A percentile compares a stretch with the other conserved stretches of the same genome.
phyloP scores from a whole-genome alignment of 306 rosid species.

The apple (Malus domestica) region DNA sequence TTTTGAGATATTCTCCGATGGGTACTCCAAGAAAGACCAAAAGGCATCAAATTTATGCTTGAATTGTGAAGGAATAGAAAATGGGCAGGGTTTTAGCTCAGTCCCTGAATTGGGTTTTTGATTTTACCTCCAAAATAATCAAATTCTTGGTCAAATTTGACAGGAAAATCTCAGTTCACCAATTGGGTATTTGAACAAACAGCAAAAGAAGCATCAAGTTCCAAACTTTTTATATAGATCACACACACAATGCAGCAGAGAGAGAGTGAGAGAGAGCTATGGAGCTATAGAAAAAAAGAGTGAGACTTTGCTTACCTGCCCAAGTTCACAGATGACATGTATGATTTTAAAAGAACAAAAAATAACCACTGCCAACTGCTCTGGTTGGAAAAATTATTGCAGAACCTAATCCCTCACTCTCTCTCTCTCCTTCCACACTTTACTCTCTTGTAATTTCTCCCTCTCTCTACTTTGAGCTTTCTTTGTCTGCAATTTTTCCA shows the following conservation, averaged over 20 bases:
- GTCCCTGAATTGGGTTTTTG: slow-evolving; percentile 18
- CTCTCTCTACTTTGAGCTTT: slow-evolving; percentile 3
- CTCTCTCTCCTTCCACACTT: slow-evolving; percentile 21
- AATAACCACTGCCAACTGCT: slow-evolving; percentile 92
- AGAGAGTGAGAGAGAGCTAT: not conserved
- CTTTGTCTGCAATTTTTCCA: not conserved
- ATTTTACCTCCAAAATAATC: slow-evolving; percentile 28
- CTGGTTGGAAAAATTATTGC: slow-evolving; percentile 69
- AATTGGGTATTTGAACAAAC: slow-evolving; percentile 39
- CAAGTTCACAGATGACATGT: slow-evolving; percentile 52
- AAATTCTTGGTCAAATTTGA: slow-evolving; percentile 39
- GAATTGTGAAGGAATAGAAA: slow-evolving; percentile 40
- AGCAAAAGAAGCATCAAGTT: slow-evolving; percentile 50
- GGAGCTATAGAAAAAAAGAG: slow-evolving; percentile 23
- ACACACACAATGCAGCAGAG: slow-evolving; percentile 19
- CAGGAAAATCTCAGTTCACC: slow-evolving; percentile 33
- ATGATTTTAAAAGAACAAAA: slow-evolving; percentile 64
- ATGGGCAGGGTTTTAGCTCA: slow-evolving; percentile 29
- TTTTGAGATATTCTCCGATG: slow-evolving; percentile 34
- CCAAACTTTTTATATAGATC: slow-evolving; percentile 43
- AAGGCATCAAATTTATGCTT: slow-evolving; percentile 40
- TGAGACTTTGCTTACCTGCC: slow-evolving; percentile 49
- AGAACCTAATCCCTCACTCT: slow-evolving; percentile 42
- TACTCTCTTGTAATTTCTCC: slow-evolving; percentile 18
- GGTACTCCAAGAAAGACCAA: slow-evolving; percentile 37